phyloP scores from a whole-genome alignment of 257 asterid genomes.

The Asclepias syriaca region DNA sequence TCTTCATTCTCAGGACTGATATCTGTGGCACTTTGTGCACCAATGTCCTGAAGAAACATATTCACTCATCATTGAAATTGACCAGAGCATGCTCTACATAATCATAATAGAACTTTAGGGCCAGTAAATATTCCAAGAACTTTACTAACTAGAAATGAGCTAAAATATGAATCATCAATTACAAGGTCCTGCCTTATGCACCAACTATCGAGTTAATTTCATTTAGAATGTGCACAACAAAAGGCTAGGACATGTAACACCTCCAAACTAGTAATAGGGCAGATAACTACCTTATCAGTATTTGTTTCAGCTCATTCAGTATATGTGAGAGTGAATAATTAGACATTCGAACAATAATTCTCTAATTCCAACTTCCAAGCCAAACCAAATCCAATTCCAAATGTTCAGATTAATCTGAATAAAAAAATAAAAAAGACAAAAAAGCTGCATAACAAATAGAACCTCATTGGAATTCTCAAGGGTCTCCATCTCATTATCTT shows the following conservation, averaged over 20 bases:
- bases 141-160: neutral
- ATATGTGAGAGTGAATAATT: neutral
- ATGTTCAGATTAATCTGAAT: neutral
- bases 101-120: neutral
- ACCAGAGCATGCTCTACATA: neutral
- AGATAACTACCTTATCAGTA: neutral
- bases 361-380: neutral
- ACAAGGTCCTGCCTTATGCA: constrained; percentile 2
- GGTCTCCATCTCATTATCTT: constrained; percentile 59
- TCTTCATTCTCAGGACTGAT: constrained; percentile 46
- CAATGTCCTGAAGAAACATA: constrained; percentile 42
- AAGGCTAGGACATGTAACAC: neutral
- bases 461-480: constrained; percentile 56
- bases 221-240: neutral
- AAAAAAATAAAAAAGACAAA: constrained; percentile 1
- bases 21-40: constrained; percentile 41
- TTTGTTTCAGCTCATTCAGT: neutral
- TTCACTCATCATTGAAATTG: neutral
- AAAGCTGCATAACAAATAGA: constrained; percentile 24
- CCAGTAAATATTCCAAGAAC: neutral
- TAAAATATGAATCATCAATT: neutral
- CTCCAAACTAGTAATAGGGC: neutral
- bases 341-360: neutral
- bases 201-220: neutral
- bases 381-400: neutral